phyloP scores from a whole-genome alignment of 768 basidiomycete genomes.

The Hemileccinum rubropunctum region DNA sequence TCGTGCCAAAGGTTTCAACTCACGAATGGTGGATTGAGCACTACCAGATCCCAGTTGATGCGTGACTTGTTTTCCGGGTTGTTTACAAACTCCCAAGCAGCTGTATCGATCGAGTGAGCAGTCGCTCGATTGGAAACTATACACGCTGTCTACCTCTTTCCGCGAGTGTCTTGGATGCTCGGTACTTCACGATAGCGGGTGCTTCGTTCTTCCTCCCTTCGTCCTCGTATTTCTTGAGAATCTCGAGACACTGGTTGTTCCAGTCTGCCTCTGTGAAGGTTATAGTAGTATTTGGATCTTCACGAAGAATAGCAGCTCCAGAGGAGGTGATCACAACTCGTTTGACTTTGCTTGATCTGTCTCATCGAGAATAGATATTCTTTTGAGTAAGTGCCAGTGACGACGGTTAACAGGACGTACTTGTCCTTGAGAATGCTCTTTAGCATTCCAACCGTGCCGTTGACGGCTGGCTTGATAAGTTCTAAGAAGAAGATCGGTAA shows the following conservation, averaged over 20 bases:
- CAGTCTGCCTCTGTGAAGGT: conserved; percentile 54
- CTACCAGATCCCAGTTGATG: conserved; percentile 38
- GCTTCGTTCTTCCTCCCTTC: conserved; percentile 45
- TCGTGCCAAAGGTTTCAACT: conserved; percentile 2
- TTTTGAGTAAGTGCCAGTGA: background rate
- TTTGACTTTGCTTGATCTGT: conserved; percentile 45
- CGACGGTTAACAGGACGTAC: conserved; percentile 26
- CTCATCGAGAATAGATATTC: background rate
- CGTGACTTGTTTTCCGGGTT: conserved; percentile 27
- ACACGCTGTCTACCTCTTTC: conserved; percentile 44
- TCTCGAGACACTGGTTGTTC: conserved; percentile 47
- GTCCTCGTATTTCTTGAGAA: conserved; percentile 43
- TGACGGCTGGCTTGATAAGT: conserved; percentile 66
- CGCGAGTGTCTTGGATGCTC: conserved; percentile 61
- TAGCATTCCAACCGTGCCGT: conserved; percentile 65
- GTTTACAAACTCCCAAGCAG: conserved; percentile 49
- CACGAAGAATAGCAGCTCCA: conserved; percentile 43
- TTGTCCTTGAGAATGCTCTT: conserved; percentile 54
- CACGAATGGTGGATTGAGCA: conserved; percentile 40
- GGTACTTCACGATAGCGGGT: conserved; percentile 40
- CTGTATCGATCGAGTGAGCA: conserved; percentile 16
- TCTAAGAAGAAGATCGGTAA: conserved; percentile 35
- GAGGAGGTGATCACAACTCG: conserved; percentile 72
- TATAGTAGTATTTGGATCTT: conserved; percentile 19
- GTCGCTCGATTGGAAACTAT: background rate